These are phyloP conservation scores for Pezicula carpinea DNA, from an alignment of 2,329 filamentous ascomycete genomes.

Conservation along the genomic window DNA sequence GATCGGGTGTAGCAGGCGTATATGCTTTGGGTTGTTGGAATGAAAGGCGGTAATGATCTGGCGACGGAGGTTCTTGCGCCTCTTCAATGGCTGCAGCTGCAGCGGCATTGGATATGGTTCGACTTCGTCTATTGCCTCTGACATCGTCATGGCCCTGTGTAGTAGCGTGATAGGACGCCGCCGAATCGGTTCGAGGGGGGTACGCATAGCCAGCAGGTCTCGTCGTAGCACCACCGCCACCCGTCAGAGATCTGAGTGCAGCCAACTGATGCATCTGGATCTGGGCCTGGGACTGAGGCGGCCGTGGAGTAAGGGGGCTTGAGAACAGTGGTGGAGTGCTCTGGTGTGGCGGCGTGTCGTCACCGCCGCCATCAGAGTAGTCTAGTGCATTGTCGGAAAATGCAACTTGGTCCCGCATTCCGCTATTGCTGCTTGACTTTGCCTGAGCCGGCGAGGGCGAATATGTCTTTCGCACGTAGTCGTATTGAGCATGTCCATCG, in stretches of 20 bases:
- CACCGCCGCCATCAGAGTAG: constrained; percentile 9
- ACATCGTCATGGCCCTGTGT: constrained; percentile 6
- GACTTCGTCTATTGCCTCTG: not conserved
- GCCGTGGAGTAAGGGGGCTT: too few relatives aligned
- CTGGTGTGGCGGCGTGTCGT: constrained; percentile 10
- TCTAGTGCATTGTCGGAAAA: constrained; percentile 10
- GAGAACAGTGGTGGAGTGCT: not conserved
- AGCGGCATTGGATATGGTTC: not conserved
- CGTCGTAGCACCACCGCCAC: not conserved
- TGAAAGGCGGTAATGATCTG: not conserved
- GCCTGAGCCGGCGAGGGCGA: not conserved
- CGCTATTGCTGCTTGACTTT: not conserved
- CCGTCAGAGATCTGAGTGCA: not conserved
- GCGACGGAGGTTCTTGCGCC: not conserved
- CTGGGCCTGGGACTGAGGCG: too few relatives aligned
- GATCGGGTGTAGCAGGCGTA: not conserved
- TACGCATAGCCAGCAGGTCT: not conserved
- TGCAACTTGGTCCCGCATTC: not conserved
- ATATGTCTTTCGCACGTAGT: constrained; percentile 15
- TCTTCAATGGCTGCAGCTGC: not conserved
- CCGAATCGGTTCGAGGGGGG: constrained; percentile 10
- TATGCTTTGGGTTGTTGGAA: not conserved
- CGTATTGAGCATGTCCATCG: constrained; percentile 13
- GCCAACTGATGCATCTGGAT: too few relatives aligned
- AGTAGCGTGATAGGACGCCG: constrained; percentile 5